phyloP scores from a whole-genome alignment of 1,139 yeast species.

The Magnusiomyces fungicola region DNA sequence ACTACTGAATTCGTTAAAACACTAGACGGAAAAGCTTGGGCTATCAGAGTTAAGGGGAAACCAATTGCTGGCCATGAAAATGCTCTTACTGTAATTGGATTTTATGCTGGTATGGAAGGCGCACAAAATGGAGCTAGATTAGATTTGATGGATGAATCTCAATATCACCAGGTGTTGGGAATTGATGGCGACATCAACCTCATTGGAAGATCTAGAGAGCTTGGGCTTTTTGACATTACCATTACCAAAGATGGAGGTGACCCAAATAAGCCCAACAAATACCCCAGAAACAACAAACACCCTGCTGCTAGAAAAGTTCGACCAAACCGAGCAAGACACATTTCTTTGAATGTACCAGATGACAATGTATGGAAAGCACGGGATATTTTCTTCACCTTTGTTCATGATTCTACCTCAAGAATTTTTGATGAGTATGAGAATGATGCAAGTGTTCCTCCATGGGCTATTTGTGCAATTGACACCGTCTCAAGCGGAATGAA shows the following conservation, averaged over 20 bases:
- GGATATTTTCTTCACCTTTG: slow-evolving; percentile 62
- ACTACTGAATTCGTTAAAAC: slow-evolving; percentile 72
- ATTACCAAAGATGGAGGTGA: slow-evolving; percentile 25
- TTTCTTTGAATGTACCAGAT: slow-evolving; percentile 66
- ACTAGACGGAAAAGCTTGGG: slow-evolving; percentile 64
- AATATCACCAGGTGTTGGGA: slow-evolving; percentile 24
- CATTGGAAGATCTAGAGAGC: slow-evolving; percentile 30
- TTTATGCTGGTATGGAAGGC: slow-evolving; percentile 73
- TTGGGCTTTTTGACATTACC: slow-evolving; percentile 31
- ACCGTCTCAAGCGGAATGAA: slow-evolving; percentile 48
- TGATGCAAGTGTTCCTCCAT: slow-evolving; percentile 31
- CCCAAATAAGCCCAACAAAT: slow-evolving; percentile 22
- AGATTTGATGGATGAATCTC: slow-evolving; percentile 23
- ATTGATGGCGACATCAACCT: slow-evolving; percentile 27
- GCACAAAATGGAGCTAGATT: slow-evolving; percentile 28
- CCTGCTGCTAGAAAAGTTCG: slow-evolving; percentile 28
- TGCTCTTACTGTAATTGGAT: slow-evolving; percentile 52
- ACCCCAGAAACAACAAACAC: slow-evolving; percentile 27
- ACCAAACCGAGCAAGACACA: slow-evolving; percentile 47
- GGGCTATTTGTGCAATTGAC: slow-evolving; percentile 44
- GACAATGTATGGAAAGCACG: slow-evolving; percentile 73
- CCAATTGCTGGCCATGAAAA: slow-evolving; percentile 32
- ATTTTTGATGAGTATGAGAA: slow-evolving; percentile 36
- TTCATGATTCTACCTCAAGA: slow-evolving; percentile 59
- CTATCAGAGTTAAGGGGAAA: slow-evolving; percentile 53